A percentile compares a stretch with the other conserved stretches of the same genome.
These are phyloP conservation scores for Yamadazyma epiphylla DNA, from an alignment of 1,139 yeast species.

Conservation along the genomic window DNA sequence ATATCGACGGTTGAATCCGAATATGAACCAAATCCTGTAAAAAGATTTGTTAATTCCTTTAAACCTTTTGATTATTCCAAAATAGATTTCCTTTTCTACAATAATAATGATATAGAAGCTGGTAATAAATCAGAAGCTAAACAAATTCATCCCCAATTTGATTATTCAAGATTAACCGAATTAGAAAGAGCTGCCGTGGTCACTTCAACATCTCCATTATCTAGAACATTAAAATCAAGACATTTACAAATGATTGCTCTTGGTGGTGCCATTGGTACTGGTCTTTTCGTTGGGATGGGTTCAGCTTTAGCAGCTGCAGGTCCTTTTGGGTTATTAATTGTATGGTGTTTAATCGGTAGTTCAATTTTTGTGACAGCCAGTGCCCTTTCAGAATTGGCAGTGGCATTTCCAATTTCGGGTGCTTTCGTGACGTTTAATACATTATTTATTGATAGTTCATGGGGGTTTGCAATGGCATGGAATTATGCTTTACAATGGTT, in stretches of 20 bases:
- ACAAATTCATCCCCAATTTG: constrained; percentile 23
- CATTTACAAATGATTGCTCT: constrained; percentile 41
- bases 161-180: constrained; percentile 23
- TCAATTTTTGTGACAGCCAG: constrained; percentile 32
- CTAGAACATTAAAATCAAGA: constrained; percentile 32
- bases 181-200: constrained; percentile 31
- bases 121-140: constrained; percentile 1
- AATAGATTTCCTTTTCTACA: constrained; percentile 15
- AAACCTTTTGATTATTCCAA: constrained; percentile 24
- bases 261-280: constrained; percentile 42
- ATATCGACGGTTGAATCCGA: constrained; percentile 11
- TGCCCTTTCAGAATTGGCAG: constrained; percentile 35
- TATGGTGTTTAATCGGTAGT: constrained; percentile 28
- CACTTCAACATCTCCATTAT: constrained; percentile 27
- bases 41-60: constrained; percentile 23
- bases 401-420: constrained; percentile 38
- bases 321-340: constrained; percentile 32
- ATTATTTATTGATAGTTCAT: constrained; percentile 31
- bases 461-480: constrained; percentile 42
- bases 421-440: constrained; percentile 38
- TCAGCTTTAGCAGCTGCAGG: constrained; percentile 31
- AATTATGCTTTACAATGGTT: constrained; percentile 41
- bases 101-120: constrained; percentile 10
- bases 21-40: constrained; percentile 17
- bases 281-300: constrained; percentile 37